Conservation (phyloP, 306 rosid species). For the Corylus avellana region DNA sequence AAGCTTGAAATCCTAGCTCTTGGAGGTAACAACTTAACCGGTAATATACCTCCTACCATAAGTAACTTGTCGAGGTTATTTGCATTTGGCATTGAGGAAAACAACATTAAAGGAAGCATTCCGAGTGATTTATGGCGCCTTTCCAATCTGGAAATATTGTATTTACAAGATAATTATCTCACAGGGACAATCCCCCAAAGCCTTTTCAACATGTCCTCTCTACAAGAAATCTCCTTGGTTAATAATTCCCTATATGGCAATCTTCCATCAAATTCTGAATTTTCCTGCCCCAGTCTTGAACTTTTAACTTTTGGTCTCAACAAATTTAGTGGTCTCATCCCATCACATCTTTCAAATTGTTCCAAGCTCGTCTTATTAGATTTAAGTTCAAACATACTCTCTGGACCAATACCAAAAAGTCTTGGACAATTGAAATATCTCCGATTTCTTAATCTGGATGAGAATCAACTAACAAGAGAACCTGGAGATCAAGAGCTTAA, state of each 20-base stretch:
- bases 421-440: neutral
- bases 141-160: rapidly evolving
- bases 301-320: rapidly evolving
- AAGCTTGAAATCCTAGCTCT: neutral
- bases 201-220: neutral
- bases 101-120: neutral
- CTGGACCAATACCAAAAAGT: neutral
- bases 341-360: slow-evolving; percentile 1
- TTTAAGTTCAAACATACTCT: neutral
- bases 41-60: neutral
- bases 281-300: neutral
- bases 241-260: neutral
- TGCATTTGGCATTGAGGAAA: rapidly evolving
- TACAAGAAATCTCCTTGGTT: neutral
- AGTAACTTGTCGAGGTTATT: neutral
- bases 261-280: neutral
- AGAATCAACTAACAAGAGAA: neutral
- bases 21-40: neutral
- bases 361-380: neutral
- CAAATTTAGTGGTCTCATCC: neutral
- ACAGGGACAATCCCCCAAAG: neutral
- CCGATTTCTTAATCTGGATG: neutral
- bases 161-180: neutral
- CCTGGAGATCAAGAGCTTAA: neutral
- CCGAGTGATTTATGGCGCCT: neutral